These are phyloP conservation scores for Hypericum androsaemum DNA, from an alignment of 345 rosid genomes.

Conservation along the genomic window DNA sequence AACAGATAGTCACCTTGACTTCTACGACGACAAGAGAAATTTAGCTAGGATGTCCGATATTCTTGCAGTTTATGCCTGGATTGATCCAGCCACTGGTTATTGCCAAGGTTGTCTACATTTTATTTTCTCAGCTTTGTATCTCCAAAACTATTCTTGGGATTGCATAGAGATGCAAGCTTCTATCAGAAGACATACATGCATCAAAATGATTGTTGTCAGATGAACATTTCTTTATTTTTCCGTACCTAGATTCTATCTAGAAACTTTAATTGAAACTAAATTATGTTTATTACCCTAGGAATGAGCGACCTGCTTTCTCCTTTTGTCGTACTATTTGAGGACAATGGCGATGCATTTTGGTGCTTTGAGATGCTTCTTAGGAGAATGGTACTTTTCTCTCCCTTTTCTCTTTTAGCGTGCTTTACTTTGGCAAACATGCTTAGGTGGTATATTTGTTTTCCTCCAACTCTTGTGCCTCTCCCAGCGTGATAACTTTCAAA, in stretches of 20 bases:
- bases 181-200: not conserved
- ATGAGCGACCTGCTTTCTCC: constrained; percentile 96
- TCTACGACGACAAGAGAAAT: constrained; percentile 71
- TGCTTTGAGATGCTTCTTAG: constrained; percentile 97
- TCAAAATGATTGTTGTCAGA: too few relatives aligned
- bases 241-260: constrained; percentile 9
- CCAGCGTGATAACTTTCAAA: constrained; percentile 77
- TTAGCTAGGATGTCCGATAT: constrained; percentile 92
- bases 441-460: constrained; percentile 13
- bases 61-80: constrained; percentile 95
- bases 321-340: constrained; percentile 85
- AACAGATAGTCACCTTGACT: constrained; percentile 88
- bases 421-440: constrained; percentile 7
- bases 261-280: not conserved
- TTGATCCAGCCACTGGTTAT: constrained; percentile 91
- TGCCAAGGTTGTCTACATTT: constrained; percentile 67
- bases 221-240: too few relatives aligned
- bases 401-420: constrained; percentile 13
- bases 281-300: constrained; percentile 35
- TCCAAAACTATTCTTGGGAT: not conserved
- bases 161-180: not conserved
- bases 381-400: constrained; percentile 54
- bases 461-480: constrained; percentile 18
- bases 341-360: constrained; percentile 94
- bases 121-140: not conserved